A percentile compares a stretch with the other conserved stretches of the same genome.
These are phyloP conservation scores for Aspergillus jensenii DNA, from an alignment of 2,329 filamentous ascomycete genomes.

Conservation along the genomic window DNA sequence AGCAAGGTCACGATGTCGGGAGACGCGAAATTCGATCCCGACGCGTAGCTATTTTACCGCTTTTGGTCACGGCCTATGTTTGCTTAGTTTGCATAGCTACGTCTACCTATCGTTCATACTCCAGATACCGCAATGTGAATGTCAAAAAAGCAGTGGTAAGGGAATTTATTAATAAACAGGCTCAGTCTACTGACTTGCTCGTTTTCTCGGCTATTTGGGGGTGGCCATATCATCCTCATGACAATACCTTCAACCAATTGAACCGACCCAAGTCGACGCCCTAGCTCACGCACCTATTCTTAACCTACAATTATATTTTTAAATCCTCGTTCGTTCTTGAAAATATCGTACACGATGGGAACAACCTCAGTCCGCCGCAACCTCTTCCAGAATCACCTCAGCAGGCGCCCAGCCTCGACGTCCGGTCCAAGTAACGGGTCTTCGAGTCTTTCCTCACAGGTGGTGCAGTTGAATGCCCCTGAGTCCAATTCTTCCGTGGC, in stretches of 20 bases:
- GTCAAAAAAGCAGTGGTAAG: background rate
- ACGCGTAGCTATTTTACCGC: slow-evolving; percentile 25
- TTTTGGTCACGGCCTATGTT: slow-evolving; percentile 1
- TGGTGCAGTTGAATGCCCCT: slow-evolving; percentile 20
- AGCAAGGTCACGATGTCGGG: slow-evolving; percentile 4
- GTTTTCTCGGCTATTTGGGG: background rate
- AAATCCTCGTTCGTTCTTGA: background rate
- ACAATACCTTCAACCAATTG: background rate
- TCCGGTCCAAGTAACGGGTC: slow-evolving; percentile 16
- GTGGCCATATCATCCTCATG: background rate
- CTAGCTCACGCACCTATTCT: background rate
- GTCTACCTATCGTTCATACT: background rate
- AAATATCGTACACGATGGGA: slow-evolving; percentile 21
- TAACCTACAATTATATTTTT: background rate
- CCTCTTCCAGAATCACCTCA: slow-evolving; percentile 46
- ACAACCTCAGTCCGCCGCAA: slow-evolving; percentile 44
- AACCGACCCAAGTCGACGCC: background rate
- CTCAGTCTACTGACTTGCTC: background rate
- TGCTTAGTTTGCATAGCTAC: slow-evolving; percentile 2
- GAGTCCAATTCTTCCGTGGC: slow-evolving; percentile 23
- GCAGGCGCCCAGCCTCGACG: slow-evolving; percentile 40
- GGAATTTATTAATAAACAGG: background rate
- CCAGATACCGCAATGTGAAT: background rate
- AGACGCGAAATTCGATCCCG: slow-evolving; percentile 28
- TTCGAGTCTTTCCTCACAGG: slow-evolving; percentile 25